Conservation (phyloP, 306 rosid genomes). For the Cicer pinnatifidum region DNA sequence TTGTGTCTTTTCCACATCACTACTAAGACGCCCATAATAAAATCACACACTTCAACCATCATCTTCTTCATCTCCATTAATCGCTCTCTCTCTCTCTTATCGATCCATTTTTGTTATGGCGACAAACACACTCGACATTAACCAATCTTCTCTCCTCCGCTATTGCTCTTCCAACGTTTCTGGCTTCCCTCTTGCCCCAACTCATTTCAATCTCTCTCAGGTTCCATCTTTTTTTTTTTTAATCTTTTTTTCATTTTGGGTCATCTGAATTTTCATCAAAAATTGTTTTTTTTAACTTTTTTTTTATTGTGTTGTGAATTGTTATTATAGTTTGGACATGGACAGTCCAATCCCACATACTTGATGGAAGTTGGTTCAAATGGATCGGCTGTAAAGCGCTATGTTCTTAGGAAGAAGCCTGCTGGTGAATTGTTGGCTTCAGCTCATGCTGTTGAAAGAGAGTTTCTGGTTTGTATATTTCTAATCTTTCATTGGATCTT, state of each 20-base stretch:
- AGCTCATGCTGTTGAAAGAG: conserved; percentile 97
- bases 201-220: conserved; percentile 73
- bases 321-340: conserved; percentile 83
- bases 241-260: neutral
- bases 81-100: neutral
- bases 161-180: conserved; percentile 73
- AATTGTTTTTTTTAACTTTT: neutral
- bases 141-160: conserved; percentile 57
- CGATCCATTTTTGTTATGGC: conserved; percentile 50
- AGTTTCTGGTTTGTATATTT: conserved; percentile 68
- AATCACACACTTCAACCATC: neutral
- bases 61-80: neutral
- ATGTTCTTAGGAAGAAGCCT: conserved; percentile 92
- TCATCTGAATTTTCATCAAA: conserved; percentile 33
- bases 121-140: conserved; percentile 50
- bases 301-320: neutral
- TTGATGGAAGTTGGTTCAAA: conserved; percentile 67
- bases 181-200: conserved; percentile 66
- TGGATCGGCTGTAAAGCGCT: conserved; percentile 57
- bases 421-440: conserved; percentile 76
- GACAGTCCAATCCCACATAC: conserved; percentile 93
- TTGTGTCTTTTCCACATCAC: neutral
- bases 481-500: neutral
- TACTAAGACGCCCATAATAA: neutral
- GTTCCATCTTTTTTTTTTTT: conserved; percentile 43